Conservation (phyloP, 2,329 filamentous ascomycete species). For the Aspergillus fijiensis region DNA sequence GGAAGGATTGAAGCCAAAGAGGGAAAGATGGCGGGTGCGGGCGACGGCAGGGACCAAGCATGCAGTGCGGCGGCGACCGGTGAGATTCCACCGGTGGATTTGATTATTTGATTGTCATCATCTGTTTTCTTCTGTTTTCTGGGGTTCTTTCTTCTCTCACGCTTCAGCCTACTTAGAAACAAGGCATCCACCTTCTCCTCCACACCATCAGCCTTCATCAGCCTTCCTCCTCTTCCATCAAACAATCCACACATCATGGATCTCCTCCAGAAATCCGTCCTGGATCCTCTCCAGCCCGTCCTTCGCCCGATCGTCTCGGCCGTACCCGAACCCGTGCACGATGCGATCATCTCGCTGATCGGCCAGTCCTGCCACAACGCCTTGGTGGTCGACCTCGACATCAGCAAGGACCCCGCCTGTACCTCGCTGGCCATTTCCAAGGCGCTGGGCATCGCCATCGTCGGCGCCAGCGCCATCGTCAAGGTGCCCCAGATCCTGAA, state of each 20-base stretch:
- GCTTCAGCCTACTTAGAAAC: not conserved
- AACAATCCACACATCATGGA: constrained; percentile 36
- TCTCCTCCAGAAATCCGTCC: constrained; percentile 39
- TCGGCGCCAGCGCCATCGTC: constrained; percentile 83
- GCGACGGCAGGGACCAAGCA: constrained; percentile 29
- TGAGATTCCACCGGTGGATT: not conserved
- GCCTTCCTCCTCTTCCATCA: not conserved
- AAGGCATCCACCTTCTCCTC: not conserved
- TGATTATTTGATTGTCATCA: not conserved
- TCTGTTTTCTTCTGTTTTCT: not conserved
- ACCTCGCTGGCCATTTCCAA: constrained; percentile 90
- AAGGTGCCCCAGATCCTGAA: constrained; percentile 98
- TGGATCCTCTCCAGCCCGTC: constrained; percentile 46
- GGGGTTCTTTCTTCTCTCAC: not conserved
- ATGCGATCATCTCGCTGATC: constrained; percentile 75
- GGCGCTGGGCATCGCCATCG: constrained; percentile 88
- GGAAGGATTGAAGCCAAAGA: constrained; percentile 17
- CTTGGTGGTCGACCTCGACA: constrained; percentile 80
- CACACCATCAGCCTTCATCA: not conserved
- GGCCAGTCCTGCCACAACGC: constrained; percentile 81
- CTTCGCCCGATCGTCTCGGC: constrained; percentile 69
- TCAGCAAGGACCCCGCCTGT: constrained; percentile 70
- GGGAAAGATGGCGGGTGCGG: constrained; percentile 27
- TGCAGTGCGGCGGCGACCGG: constrained; percentile 18
- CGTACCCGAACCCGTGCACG: constrained; percentile 71